A percentile compares a stretch with the other conserved stretches of the same genome.
phyloP scores from a whole-genome alignment of 1,284 basidiomycete species.

The Rhodotorula sp. region DNA sequence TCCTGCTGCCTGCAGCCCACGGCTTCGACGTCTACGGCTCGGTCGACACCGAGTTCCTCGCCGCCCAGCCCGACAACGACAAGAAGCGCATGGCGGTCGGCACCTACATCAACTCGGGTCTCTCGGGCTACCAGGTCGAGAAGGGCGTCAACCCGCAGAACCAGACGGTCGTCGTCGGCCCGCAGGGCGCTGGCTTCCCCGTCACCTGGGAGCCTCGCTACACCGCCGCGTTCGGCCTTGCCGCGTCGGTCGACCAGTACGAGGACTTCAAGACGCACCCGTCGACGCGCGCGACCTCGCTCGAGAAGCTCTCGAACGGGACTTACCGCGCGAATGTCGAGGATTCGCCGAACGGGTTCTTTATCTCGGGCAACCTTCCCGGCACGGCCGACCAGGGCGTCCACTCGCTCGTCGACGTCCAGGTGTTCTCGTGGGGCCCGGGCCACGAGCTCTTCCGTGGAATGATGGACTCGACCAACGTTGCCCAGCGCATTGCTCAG shows the following conservation, averaged over 20 bases:
- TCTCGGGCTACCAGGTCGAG: constrained; percentile 48
- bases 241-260: constrained; percentile 42
- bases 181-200: constrained; percentile 52
- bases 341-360: constrained; percentile 51
- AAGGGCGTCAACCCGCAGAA: constrained; percentile 33
- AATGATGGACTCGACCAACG: constrained; percentile 25
- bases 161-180: constrained; percentile 47
- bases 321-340: constrained; percentile 52
- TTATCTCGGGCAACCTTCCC: constrained; percentile 45
- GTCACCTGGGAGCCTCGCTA: constrained; percentile 54
- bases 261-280: constrained; percentile 28
- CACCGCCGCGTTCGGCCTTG: constrained; percentile 52
- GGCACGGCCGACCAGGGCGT: constrained; percentile 50
- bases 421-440: constrained; percentile 53
- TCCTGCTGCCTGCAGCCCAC: neutral
- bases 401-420: constrained; percentile 51
- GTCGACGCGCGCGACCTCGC: constrained; percentile 4
- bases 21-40: constrained; percentile 51
- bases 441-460: constrained; percentile 53
- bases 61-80: constrained; percentile 48
- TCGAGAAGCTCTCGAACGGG: constrained; percentile 20
- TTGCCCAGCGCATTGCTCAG: constrained; percentile 50
- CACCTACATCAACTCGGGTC: constrained; percentile 50
- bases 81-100: constrained; percentile 54
- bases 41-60: constrained; percentile 51